Conservation (phyloP, 1,139 yeast species). For the Protomyces gravidus region DNA sequence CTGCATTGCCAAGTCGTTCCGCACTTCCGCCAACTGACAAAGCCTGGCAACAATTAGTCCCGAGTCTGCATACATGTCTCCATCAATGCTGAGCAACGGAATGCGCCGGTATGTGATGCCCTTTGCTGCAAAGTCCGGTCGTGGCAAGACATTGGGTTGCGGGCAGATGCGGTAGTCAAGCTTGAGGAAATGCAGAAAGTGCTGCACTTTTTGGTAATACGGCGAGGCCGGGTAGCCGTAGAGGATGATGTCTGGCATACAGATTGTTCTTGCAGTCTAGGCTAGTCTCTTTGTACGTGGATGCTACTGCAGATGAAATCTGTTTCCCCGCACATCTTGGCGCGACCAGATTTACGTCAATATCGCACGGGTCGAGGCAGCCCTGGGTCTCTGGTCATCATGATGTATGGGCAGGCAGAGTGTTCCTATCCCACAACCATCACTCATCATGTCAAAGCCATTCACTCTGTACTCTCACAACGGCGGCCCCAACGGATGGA, state of each 20-base stretch:
- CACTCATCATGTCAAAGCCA: constrained; percentile 13
- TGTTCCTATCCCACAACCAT: too few species aligned
- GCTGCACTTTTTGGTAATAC: constrained; percentile 13
- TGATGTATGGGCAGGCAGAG: too few species aligned
- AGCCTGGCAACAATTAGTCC: constrained; percentile 1
- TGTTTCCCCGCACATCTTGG: neutral
- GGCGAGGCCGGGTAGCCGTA: constrained; percentile 27
- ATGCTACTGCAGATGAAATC: too few species aligned
- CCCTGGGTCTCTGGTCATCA: too few species aligned
- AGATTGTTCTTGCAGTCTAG: neutral
- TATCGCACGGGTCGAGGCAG: too few species aligned
- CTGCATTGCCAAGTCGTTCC: constrained; percentile 9
- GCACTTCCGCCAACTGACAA: constrained; percentile 3
- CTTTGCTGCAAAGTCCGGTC: constrained; percentile 11
- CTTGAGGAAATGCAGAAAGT: constrained; percentile 8
- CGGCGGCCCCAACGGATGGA: constrained; percentile 55
- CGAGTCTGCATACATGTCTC: constrained; percentile 15
- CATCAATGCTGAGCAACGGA: constrained; percentile 18
- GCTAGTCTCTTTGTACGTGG: too few species aligned
- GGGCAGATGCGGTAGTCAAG: constrained; percentile 11
- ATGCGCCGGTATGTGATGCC: constrained; percentile 27
- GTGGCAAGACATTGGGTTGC: constrained; percentile 21
- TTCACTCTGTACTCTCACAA: constrained; percentile 27
- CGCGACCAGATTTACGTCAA: too few species aligned
- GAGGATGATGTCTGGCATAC: constrained; percentile 12